phyloP scores from a whole-genome alignment of 495 filamentous ascomycete genomes.

The Bombardia bombarda region DNA sequence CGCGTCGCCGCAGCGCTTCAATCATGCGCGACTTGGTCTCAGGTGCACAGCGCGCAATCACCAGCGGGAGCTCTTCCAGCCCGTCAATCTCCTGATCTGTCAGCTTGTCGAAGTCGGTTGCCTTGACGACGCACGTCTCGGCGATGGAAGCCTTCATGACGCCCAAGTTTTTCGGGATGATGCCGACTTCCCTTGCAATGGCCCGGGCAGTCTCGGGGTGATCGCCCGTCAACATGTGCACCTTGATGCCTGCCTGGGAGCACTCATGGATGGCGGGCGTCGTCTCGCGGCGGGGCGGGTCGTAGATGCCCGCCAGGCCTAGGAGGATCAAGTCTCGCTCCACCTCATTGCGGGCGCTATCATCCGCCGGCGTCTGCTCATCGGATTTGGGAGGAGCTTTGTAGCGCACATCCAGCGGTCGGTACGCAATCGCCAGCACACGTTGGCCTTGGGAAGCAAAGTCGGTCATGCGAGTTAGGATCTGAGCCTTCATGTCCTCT shows the following conservation, averaged over 20 bases:
- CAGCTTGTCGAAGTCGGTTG: constrained; percentile 55
- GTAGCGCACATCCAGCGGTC: constrained; percentile 23
- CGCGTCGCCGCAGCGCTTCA: constrained; percentile 55
- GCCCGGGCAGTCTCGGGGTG: constrained; percentile 67
- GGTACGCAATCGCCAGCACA: constrained; percentile 67
- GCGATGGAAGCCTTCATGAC: constrained; percentile 46
- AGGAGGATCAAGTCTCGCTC: constrained; percentile 53
- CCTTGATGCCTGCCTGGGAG: constrained; percentile 60
- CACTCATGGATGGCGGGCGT: constrained; percentile 57
- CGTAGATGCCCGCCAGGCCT: constrained; percentile 68
- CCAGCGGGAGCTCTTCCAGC: constrained; percentile 51
- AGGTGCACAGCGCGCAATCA: constrained; percentile 59
- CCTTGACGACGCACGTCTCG: constrained; percentile 52
- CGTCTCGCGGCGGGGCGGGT: constrained; percentile 65
- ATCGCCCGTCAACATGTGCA: constrained; percentile 79
- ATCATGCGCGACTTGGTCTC: constrained; percentile 64
- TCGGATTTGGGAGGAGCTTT: constrained; percentile 2
- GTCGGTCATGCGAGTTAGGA: constrained; percentile 56
- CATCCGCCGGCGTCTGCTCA: constrained; percentile 12
- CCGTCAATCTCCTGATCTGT: constrained; percentile 51
- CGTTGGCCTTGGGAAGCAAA: constrained; percentile 71
- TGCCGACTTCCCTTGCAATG: constrained; percentile 70
- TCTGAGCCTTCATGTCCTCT: constrained; percentile 48
- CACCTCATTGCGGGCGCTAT: constrained; percentile 35
- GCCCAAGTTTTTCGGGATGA: constrained; percentile 52